A percentile compares a stretch with the other conserved stretches of the same genome.
phyloP scores from a whole-genome alignment of 2,329 filamentous ascomycete genomes.

The Fusarium circinatum region DNA sequence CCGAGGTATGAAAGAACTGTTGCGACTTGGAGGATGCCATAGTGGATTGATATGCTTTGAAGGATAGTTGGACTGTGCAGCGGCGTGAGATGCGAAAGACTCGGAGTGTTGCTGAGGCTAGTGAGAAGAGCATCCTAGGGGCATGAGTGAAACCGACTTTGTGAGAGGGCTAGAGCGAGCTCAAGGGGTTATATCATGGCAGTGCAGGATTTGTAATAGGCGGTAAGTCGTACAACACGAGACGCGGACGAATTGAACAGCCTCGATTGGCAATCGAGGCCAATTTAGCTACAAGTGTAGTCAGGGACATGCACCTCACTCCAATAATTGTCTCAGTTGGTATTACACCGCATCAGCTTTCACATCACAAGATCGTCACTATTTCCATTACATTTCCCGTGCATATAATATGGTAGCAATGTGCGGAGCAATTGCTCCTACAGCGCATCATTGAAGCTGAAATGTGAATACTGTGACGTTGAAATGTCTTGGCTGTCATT shows the following conservation, averaged over 20 bases:
- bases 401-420: rapidly evolving
- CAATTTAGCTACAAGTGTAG: too few relatives aligned
- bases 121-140: constrained; percentile 15
- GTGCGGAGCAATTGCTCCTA: neutral
- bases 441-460: neutral
- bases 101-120: neutral
- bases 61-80: neutral
- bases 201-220: neutral
- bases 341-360: neutral
- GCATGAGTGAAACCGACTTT: neutral
- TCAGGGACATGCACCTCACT: neutral
- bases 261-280: neutral
- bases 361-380: constrained; percentile 20
- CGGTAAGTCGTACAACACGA: neutral
- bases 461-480: neutral
- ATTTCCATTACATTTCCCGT: neutral
- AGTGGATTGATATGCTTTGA: constrained; percentile 18
- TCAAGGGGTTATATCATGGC: neutral
- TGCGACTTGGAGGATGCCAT: constrained; percentile 21
- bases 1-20: constrained; percentile 53
- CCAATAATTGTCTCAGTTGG: neutral
- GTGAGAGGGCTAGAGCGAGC: too few relatives aligned
- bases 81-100: constrained; percentile 9
- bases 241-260: neutral
- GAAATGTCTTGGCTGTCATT: neutral